phyloP scores from a whole-genome alignment of 202 grass and related monocot species.

The Brachypodium distachyon region DNA sequence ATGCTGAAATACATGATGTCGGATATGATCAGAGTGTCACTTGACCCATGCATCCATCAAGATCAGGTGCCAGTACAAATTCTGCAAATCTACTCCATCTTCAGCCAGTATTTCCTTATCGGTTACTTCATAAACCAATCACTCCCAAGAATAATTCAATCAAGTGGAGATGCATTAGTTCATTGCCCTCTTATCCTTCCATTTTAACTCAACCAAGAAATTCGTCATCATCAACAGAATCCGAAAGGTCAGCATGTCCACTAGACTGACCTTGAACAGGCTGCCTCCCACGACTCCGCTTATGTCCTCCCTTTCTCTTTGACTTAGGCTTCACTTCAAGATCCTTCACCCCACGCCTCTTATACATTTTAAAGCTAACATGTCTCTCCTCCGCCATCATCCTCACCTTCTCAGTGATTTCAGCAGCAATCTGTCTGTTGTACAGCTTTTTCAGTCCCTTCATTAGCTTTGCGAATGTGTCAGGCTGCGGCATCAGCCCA shows the following conservation, averaged over 20 bases:
- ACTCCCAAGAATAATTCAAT: not conserved
- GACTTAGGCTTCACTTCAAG: conserved; percentile 60
- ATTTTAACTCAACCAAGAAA: conserved; percentile 15
- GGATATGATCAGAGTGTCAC: not conserved
- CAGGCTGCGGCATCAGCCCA: conserved; percentile 81
- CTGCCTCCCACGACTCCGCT: not conserved
- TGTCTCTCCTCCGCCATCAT: conserved; percentile 84
- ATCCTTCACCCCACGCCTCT: conserved; percentile 78
- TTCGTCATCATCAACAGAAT: conserved; percentile 32
- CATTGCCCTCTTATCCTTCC: not conserved
- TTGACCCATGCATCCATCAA: not conserved
- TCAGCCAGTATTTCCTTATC: conserved; percentile 16
- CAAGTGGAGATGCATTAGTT: not conserved
- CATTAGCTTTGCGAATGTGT: conserved; percentile 90
- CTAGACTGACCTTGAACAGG: not conserved
- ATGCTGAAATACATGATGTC: not conserved
- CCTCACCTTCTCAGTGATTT: conserved; percentile 89
- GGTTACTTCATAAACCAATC: not conserved
- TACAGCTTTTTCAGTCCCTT: conserved; percentile 86
- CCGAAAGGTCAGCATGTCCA: not conserved
- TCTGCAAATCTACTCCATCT: conserved; percentile 1
- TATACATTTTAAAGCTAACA: conserved; percentile 93
- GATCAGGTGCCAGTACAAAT: not conserved
- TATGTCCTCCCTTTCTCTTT: conserved; percentile 51
- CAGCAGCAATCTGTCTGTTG: conserved; percentile 71